Conservation (phyloP, 2,329 filamentous ascomycete species). For the Cytospora schulzeri region DNA sequence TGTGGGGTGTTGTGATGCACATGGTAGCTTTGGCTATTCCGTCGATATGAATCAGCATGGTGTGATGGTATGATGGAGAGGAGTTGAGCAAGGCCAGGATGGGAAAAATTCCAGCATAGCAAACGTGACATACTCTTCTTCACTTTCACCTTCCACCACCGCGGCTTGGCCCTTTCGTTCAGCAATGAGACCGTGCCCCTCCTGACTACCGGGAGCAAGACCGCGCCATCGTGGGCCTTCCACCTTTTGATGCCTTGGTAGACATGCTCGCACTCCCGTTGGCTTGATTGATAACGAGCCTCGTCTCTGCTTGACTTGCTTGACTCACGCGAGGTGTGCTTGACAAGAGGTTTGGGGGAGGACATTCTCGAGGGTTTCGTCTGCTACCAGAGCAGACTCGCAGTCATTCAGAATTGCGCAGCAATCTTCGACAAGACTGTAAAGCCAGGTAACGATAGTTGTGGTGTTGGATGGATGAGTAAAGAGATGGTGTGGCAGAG, state of each 20-base stretch:
- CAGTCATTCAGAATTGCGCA: conserved; percentile 22
- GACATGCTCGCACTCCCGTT: conserved; percentile 26
- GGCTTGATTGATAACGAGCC: conserved; percentile 3
- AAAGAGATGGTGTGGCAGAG: neutral
- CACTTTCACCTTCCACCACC: conserved; percentile 24
- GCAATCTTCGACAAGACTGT: conserved; percentile 6
- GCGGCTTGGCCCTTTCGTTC: conserved; percentile 22
- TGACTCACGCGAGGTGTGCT: conserved; percentile 12
- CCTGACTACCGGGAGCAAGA: conserved; percentile 24
- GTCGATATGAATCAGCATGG: neutral
- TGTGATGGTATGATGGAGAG: too few relatives aligned
- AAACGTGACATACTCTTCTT: conserved; percentile 14
- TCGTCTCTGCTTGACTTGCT: neutral
- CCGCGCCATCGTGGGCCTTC: conserved; percentile 26
- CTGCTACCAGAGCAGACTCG: conserved; percentile 14
- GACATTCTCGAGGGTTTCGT: conserved; percentile 9
- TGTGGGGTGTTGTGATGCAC: conserved; percentile 24
- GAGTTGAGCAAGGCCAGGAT: too few relatives aligned
- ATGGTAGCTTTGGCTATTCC: conserved; percentile 24
- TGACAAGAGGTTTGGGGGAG: conserved; percentile 2
- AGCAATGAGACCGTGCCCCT: conserved; percentile 11
- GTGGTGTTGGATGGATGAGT: conserved; percentile 5
- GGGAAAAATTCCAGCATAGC: neutral
- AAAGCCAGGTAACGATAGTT: neutral
- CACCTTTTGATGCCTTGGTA: conserved; percentile 25